These are phyloP conservation scores for Leishmania aethiopica DNA, from an alignment of 208 protist genomes.

Conservation along the genomic window DNA sequence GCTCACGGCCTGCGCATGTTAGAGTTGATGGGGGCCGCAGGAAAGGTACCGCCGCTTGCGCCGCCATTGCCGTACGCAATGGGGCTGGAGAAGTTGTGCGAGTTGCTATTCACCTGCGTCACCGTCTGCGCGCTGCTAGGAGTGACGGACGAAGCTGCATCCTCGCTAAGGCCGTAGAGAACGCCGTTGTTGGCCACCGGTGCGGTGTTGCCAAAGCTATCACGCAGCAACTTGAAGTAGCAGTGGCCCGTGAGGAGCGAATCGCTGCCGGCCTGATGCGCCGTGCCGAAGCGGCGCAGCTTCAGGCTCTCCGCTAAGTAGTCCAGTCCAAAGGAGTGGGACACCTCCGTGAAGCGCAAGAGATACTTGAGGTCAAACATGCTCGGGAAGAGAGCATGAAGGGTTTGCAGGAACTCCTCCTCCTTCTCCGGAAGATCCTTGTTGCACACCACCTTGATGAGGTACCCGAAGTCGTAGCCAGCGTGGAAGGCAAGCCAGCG, in stretches of 20 bases:
- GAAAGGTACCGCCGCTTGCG: conserved; percentile 29
- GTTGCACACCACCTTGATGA: conserved; percentile 96
- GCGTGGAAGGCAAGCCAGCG: conserved; percentile 99
- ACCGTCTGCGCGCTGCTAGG: conserved; percentile 65
- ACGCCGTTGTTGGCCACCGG: conserved; percentile 88
- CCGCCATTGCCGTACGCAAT: conserved; percentile 33
- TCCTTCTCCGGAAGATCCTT: conserved; percentile 96
- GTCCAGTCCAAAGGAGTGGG: conserved; percentile 96
- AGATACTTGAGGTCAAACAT: conserved; percentile 99
- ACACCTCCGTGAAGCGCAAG: conserved; percentile 93
- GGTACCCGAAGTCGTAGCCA: conserved; percentile 99
- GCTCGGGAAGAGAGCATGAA: conserved; percentile 96
- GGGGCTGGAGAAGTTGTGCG: conserved; percentile 38
- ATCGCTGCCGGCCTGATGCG: conserved; percentile 97
- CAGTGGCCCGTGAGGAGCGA: conserved; percentile 97
- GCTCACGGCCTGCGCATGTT: conserved; percentile 25
- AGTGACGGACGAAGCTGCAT: conserved; percentile 75
- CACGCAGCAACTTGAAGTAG: conserved; percentile 97
- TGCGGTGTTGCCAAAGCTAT: conserved; percentile 86
- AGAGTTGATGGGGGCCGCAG: conserved; percentile 33
- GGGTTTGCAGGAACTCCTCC: conserved; percentile 96
- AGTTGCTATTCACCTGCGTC: conserved; percentile 34
- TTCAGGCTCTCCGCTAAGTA: conserved; percentile 96
- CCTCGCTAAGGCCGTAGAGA: conserved; percentile 96
- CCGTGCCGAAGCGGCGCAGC: conserved; percentile 92